phyloP scores from a whole-genome alignment of 2,329 filamentous ascomycete species.

The Cadophora sp. region DNA sequence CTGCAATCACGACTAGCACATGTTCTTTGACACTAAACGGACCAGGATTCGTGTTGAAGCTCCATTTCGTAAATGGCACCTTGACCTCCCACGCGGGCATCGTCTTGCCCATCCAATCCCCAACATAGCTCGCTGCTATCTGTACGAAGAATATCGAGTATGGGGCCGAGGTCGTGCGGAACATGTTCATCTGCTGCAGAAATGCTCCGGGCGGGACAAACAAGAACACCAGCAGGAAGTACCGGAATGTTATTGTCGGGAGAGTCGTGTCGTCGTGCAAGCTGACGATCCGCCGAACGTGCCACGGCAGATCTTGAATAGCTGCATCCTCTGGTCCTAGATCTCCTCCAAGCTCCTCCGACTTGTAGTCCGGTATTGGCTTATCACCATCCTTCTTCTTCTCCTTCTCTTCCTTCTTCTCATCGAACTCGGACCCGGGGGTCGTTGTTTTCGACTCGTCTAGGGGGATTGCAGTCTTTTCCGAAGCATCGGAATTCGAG shows the following conservation, averaged over 20 bases:
- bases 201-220: conserved; percentile 65
- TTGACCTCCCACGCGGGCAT: conserved; percentile 55
- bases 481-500: conserved; percentile 20
- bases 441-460: conserved; percentile 5
- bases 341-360: conserved; percentile 19
- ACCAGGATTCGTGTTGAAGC: conserved; percentile 47
- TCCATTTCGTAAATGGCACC: conserved; percentile 50
- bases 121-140: conserved; percentile 56
- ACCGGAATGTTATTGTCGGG: conserved; percentile 65
- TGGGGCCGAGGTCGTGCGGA: conserved; percentile 58
- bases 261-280: conserved; percentile 62
- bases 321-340: conserved; percentile 52
- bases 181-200: conserved; percentile 61
- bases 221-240: conserved; percentile 60
- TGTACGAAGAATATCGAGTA: conserved; percentile 70
- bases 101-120: conserved; percentile 51
- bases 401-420: conserved; percentile 20
- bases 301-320: conserved; percentile 59
- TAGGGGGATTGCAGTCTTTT: conserved; percentile 17
- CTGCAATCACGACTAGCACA: conserved; percentile 51
- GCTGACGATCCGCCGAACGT: conserved; percentile 63
- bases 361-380: conserved; percentile 8
- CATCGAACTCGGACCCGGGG: conserved; percentile 9
- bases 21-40: conserved; percentile 44
- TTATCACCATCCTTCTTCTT: conserved; percentile 14